Base-by-base conservation (phyloP, 768 basidiomycete species). In the Lyophyllum decastes region DNA sequence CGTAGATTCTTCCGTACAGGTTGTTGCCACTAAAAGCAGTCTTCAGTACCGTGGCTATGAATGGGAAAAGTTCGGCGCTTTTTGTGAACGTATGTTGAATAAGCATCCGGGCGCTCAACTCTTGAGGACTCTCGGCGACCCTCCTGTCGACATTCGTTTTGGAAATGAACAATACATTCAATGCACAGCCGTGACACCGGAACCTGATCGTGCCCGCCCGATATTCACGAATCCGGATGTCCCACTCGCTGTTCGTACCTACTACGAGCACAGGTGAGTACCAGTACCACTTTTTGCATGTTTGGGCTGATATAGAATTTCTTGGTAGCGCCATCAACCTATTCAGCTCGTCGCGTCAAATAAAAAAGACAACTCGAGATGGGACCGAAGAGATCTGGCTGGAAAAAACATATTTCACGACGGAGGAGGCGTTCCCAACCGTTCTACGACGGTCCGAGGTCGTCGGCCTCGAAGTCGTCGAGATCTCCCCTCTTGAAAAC, bases 41-140 rank as follows among this genome's bases (percentile, higher is more conserved):
- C 45, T 46, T 26, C 54, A 94, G 92, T 95, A 95, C 70, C 92
- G 96, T 45, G 96, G 95, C 1, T 91, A 87, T 66, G 94, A 94
- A 66, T 94, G 92, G 94, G 95, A 98, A 74, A 95, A 92, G 66
- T 94, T 87, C 60, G 88, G 88, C 7, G 84, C 89, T 2, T 94
- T 91, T 76, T 93, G 92, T 72, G 94, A 98, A 70, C 79, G 90
- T 35, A 91, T 97, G 86, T 84, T 95, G 53, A 89, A 86, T 71
- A 96, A 95, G 69, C 92, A 94, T 72, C 88, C 92, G 3, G 87
- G 87, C 21, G 92, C 95, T 4, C 89, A 89, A 56, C 72, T 97
- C 10, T 73, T 96, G 47, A 91, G 88, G 67, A 78, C 76, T 1
- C 77, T 81, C 34, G 85, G 88, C 19, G 90, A 95, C 48, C 92